Evolutionary conservation across 768 basidiomycete genomes (phyloP), one percentile per base, ranked within the genome.

Genomic region (Holtermanniella nyarrowii): DNA sequence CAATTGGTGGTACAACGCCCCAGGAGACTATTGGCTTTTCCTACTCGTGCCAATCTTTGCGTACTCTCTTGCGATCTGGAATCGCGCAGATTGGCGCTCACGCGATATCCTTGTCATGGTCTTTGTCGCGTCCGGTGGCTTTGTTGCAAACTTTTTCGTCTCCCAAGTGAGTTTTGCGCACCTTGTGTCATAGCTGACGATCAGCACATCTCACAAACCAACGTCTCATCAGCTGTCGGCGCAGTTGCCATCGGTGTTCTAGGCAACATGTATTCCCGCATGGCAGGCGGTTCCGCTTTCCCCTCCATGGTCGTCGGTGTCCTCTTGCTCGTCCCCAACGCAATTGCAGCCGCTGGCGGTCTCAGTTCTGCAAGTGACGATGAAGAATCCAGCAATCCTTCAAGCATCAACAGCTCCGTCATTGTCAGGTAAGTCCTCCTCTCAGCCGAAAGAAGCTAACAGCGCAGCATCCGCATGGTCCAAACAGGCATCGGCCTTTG

Each of bases 231-330:
- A 3, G 64, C 64, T 1, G 61, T 60, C 2, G 60, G 57, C 13
- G 61, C 64, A 4, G 62, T 66, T 44, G 53, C 64, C 13, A 52
- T 66, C 18, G 64, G 59, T 18, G 49, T 66, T 2, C 49, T 63
- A 10, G 64, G 64, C 1, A 66, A 66, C 43, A 56, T 59, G 3
- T 65, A 65, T 31, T 65, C 63, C 13, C 55, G 63, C 13, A 16
- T 65, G 5, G 58, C 55, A 3, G 60, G 60, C 12, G 63, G 63
- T 22, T 65, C 63, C n/a, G 63, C 60, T 7, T 66, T 62, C 55
- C 61, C 63, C 3, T 60, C 57, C 16, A 62, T 65, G 63, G 63
- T 63, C 1, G 62, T 61, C n/a, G 64, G 64, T 41, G 62, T 66
- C 13, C 50, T 66, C 2, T 47, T 66, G 7, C 43, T 52, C 3